These are phyloP conservation scores for Podaxis mareebaensis DNA, from an alignment of 768 basidiomycete species.

Conservation along the genomic window DNA sequence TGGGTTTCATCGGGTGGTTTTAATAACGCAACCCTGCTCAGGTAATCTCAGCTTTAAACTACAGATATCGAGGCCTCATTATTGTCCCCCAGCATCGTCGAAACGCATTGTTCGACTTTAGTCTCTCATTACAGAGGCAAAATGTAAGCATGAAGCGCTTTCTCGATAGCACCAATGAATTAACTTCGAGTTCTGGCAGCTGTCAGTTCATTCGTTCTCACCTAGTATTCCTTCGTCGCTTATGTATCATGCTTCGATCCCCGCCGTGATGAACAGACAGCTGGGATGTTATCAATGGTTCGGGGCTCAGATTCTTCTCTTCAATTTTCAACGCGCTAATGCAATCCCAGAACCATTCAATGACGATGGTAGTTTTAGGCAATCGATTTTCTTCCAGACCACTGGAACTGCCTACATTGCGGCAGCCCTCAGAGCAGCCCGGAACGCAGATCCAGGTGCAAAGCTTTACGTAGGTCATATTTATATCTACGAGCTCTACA, in stretches of 20 bases:
- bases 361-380: slow-evolving; percentile 58
- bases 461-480: slow-evolving; percentile 50
- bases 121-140: slow-evolving; percentile 55
- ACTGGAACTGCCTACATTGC: slow-evolving; percentile 50
- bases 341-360: slow-evolving; percentile 48
- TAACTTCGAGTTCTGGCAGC: background rate
- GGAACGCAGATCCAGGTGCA: slow-evolving; percentile 52
- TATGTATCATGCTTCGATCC: background rate
- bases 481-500: background rate
- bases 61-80: background rate
- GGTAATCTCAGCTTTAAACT: background rate
- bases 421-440: slow-evolving; percentile 53
- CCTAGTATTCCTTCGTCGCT: background rate
- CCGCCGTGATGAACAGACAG: slow-evolving; percentile 28
- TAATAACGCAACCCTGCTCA: slow-evolving; percentile 25
- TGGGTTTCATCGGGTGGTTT: slow-evolving; percentile 44
- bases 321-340: background rate
- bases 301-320: background rate
- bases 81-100: slow-evolving; percentile 32
- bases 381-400: slow-evolving; percentile 52
- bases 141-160: slow-evolving; percentile 32
- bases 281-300: slow-evolving; percentile 57
- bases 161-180: background rate
- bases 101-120: slow-evolving; percentile 48
- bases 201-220: slow-evolving; percentile 18